These are phyloP conservation scores for Cercophora newfieldiana DNA, from an alignment of 495 filamentous ascomycete species.

Conservation along the genomic window DNA sequence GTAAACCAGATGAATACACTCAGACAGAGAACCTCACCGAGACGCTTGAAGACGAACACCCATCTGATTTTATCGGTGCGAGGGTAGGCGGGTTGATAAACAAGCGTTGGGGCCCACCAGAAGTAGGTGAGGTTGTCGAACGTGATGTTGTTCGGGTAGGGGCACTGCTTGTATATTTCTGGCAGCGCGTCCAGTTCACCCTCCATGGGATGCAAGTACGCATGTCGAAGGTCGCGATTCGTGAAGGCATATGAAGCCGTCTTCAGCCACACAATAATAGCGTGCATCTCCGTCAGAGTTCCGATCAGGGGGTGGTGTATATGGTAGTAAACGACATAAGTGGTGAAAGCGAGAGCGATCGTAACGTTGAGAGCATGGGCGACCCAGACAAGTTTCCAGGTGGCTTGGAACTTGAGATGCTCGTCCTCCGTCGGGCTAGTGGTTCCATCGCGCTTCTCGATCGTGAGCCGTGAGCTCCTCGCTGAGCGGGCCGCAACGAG, in stretches of 20 bases:
- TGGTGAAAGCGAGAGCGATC: conserved; percentile 76
- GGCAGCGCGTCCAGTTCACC: conserved; percentile 63
- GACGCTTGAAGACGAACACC: conserved; percentile 79
- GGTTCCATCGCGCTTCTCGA: conserved; percentile 56
- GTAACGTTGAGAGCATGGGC: conserved; percentile 82
- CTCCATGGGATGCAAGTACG: conserved; percentile 69
- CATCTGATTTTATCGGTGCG: conserved; percentile 75
- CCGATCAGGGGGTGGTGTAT: conserved; percentile 94
- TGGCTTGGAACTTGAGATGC: conserved; percentile 61
- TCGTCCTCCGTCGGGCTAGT: conserved; percentile 56
- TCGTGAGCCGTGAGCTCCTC: conserved; percentile 58
- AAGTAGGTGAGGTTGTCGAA: conserved; percentile 86
- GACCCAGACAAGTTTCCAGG: conserved; percentile 75
- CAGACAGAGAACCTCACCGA: conserved; percentile 72
- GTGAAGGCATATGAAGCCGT: conserved; percentile 94
- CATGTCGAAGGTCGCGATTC: conserved; percentile 90
- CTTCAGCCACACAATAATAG: conserved; percentile 94
- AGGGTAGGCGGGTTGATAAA: conserved; percentile 97
- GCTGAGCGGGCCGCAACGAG: conserved; percentile 75
- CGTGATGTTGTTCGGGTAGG: conserved; percentile 89
- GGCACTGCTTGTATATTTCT: conserved; percentile 75
- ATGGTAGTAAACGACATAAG: conserved; percentile 79
- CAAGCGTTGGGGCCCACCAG: conserved; percentile 93
- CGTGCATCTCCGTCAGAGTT: conserved; percentile 85
- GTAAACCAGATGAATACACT: conserved; percentile 90